Percentiles rank a stretch among this genome's conserved stretches.
Evolutionary conservation across 2,329 filamentous ascomycete genomes (phyloP).

Genomic region (Colletotrichum sublineola): DNA sequence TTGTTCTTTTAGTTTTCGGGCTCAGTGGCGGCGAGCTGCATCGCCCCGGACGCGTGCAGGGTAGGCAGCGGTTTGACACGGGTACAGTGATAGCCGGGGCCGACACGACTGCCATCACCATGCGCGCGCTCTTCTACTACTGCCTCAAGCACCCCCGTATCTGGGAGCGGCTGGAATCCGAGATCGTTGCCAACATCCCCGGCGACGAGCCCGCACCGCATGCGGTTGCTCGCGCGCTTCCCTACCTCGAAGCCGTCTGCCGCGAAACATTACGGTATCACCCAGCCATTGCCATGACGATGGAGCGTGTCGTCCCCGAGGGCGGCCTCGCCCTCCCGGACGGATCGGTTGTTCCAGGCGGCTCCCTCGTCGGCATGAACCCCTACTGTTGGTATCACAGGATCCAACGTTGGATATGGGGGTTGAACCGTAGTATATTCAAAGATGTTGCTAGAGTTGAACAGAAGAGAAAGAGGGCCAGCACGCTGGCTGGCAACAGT

Average conservation of each 20-base stretch:
- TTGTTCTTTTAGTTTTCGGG: neutral
- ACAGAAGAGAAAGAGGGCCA: too few species aligned
- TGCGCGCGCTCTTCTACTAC: conserved; percentile 54
- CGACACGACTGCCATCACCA: conserved; percentile 53
- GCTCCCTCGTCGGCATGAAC: conserved; percentile 58
- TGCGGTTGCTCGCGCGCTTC: conserved; percentile 49
- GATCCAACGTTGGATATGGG: too few species aligned
- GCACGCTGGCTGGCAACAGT: too few species aligned
- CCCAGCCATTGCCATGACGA: conserved; percentile 60
- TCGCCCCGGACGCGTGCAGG: neutral
- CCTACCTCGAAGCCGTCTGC: conserved; percentile 65
- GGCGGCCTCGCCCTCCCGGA: conserved; percentile 54
- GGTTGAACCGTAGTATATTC: too few species aligned
- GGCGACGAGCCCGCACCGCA: conserved; percentile 41
- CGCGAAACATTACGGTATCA: conserved; percentile 65
- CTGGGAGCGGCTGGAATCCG: conserved; percentile 49
- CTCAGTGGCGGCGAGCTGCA: neutral
- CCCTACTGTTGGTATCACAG: too few species aligned
- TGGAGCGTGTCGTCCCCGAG: conserved; percentile 64
- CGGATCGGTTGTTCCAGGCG: conserved; percentile 52
- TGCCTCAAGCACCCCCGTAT: conserved; percentile 50
- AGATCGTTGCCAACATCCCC: conserved; percentile 48
- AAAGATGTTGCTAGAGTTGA: too few species aligned
- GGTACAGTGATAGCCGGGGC: conserved; percentile 51
- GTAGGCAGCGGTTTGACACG: neutral